A percentile compares a stretch with the other conserved stretches of the same genome.
These are phyloP conservation scores for Heritiera littoralis DNA, from an alignment of 345 rosid species.

Conservation along the genomic window DNA sequence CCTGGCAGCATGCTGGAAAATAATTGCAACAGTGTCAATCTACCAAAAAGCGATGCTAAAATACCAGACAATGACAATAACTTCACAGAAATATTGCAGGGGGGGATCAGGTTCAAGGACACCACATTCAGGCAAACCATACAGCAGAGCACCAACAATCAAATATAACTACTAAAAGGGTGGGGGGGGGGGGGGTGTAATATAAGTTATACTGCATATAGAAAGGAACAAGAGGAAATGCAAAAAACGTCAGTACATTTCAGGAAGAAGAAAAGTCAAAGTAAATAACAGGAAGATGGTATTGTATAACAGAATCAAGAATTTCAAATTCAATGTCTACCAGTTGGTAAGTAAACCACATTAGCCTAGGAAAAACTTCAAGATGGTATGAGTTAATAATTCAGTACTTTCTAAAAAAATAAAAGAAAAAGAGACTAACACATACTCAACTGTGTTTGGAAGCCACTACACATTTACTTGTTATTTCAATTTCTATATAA, in stretches of 20 bases:
- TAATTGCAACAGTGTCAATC: conserved; percentile 28
- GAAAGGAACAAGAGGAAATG: not conserved
- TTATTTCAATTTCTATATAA: not conserved
- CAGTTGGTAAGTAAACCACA: not conserved
- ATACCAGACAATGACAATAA: not conserved
- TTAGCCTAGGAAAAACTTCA: not conserved
- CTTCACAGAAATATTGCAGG: conserved; percentile 8
- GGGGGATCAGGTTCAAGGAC: conserved; percentile 15
- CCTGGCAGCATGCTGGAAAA: conserved; percentile 92
- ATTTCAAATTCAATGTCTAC: conserved; percentile 1
- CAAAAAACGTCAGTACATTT: not conserved
- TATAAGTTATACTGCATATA: not conserved
- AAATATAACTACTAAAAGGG: not conserved
- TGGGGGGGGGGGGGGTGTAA: too few species aligned
- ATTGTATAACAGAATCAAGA: not conserved
- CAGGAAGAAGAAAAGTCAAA: not conserved
- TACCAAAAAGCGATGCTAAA: conserved; percentile 8
- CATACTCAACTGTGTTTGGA: not conserved
- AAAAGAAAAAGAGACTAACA: not conserved
- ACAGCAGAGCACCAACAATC: not conserved
- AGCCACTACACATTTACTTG: not conserved
- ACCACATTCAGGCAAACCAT: conserved; percentile 13
- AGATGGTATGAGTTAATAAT: not conserved
- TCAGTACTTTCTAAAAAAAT: not conserved
- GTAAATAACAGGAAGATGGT: not conserved